phyloP scores from a whole-genome alignment of 75 land plant genomes.

The Sequoia sempervirens region DNA sequence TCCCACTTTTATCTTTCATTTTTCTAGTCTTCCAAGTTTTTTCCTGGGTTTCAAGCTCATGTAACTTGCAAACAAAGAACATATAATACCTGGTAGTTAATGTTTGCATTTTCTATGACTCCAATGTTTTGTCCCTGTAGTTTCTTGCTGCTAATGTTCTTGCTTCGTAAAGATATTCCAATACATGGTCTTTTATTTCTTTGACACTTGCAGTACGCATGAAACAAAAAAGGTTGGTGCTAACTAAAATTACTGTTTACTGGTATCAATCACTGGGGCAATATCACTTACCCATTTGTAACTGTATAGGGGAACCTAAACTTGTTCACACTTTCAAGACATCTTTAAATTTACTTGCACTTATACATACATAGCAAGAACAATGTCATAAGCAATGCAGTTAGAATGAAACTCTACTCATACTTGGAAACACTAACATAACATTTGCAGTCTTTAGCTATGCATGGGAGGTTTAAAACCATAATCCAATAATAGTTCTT shows the following conservation, averaged over 20 bases:
- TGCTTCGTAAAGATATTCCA: neutral
- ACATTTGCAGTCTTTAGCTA: neutral
- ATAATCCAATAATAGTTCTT: neutral
- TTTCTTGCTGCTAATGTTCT: neutral
- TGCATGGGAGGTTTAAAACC: neutral
- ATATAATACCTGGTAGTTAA: too few relatives aligned
- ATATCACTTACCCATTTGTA: neutral
- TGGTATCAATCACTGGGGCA: neutral
- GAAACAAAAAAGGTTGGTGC: neutral
- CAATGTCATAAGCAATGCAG: neutral
- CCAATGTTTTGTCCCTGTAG: neutral
- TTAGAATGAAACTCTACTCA: neutral
- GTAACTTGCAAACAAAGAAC: neutral
- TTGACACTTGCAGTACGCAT: neutral
- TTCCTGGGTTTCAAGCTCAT: neutral
- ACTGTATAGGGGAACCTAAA: neutral
- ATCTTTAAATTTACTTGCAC: neutral
- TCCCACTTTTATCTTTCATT: neutral
- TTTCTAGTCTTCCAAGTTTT: neutral
- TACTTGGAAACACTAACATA: neutral
- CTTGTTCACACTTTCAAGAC: neutral
- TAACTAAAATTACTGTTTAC: neutral
- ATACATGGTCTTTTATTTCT: neutral
- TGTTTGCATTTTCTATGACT: neutral
- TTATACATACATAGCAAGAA: too few relatives aligned